A percentile compares a stretch with the other conserved stretches of the same genome.
These are phyloP conservation scores for Talaromyces sp. DNA, from an alignment of 2,329 filamentous ascomycete species.

Conservation along the genomic window DNA sequence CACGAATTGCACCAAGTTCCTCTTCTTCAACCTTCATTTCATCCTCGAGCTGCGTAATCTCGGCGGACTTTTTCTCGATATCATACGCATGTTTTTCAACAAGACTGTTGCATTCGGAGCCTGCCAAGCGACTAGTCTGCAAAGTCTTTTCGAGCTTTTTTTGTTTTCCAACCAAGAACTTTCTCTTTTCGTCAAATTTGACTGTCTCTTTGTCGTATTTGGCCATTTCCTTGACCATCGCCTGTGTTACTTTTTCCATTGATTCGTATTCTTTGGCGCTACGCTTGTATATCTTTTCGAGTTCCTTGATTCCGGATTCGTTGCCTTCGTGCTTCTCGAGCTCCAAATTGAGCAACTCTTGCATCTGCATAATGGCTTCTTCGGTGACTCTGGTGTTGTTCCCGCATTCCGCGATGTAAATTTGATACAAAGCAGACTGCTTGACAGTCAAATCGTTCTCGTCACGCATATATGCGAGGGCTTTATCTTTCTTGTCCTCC, in stretches of 20 bases:
- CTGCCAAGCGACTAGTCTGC: slow-evolving; percentile 66
- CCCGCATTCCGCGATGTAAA: slow-evolving; percentile 80
- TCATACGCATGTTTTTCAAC: slow-evolving; percentile 73
- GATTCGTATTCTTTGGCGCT: slow-evolving; percentile 77
- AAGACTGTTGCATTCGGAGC: slow-evolving; percentile 67
- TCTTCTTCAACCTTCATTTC: slow-evolving; percentile 73
- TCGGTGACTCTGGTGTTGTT: slow-evolving; percentile 85
- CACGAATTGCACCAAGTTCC: slow-evolving; percentile 75
- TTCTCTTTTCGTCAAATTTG: slow-evolving; percentile 96
- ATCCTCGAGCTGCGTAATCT: slow-evolving; percentile 70
- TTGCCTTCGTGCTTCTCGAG: slow-evolving; percentile 86
- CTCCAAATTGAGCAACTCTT: slow-evolving; percentile 77
- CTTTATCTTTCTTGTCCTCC: slow-evolving; percentile 95
- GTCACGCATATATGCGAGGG: slow-evolving; percentile 78
- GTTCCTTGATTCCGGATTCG: slow-evolving; percentile 81
- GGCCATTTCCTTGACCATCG: slow-evolving; percentile 75
- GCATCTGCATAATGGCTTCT: slow-evolving; percentile 86
- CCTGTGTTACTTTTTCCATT: slow-evolving; percentile 75
- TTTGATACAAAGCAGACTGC: slow-evolving; percentile 85
- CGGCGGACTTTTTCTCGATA: slow-evolving; percentile 67
- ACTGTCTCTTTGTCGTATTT: slow-evolving; percentile 95
- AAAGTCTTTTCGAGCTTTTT: slow-evolving; percentile 93
- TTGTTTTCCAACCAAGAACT: slow-evolving; percentile 83
- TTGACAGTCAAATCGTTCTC: slow-evolving; percentile 90
- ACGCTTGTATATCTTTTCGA: slow-evolving; percentile 77